Percentiles rank a stretch among this genome's conserved stretches.
Evolutionary conservation across 2,329 filamentous ascomycete genomes (phyloP).

Genomic region (Fusarium miscanthi): DNA sequence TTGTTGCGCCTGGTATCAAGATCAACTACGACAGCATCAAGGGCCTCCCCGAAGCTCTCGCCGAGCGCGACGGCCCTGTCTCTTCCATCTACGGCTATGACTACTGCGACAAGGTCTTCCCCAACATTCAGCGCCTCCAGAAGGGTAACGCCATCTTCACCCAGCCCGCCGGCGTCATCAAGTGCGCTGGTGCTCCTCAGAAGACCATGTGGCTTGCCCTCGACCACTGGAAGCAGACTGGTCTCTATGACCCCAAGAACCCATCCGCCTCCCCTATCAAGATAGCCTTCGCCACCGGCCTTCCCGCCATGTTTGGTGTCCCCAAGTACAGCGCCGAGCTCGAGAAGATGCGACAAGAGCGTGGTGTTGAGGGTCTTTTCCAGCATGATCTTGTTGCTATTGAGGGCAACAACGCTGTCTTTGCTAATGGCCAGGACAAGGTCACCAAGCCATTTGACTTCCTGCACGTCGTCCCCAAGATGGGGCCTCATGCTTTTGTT

Average conservation of each 20-base stretch:
- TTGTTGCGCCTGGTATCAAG: slow-evolving; percentile 69
- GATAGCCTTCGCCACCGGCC: slow-evolving; percentile 66
- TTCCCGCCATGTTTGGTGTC: slow-evolving; percentile 69
- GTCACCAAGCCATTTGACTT: slow-evolving; percentile 64
- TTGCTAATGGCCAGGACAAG: slow-evolving; percentile 57
- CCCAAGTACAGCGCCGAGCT: slow-evolving; percentile 68
- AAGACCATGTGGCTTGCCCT: slow-evolving; percentile 72
- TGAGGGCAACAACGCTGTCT: slow-evolving; percentile 64
- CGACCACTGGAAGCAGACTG: slow-evolving; percentile 66
- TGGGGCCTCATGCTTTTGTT: slow-evolving; percentile 66
- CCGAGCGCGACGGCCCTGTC: slow-evolving; percentile 58
- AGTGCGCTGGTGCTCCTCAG: slow-evolving; percentile 71
- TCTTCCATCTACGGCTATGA: slow-evolving; percentile 70
- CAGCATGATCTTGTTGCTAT: slow-evolving; percentile 66
- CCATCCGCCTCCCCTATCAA: slow-evolving; percentile 57
- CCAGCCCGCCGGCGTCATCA: slow-evolving; percentile 67
- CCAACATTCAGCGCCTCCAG: slow-evolving; percentile 58
- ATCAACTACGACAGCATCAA: slow-evolving; percentile 63
- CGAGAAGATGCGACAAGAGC: slow-evolving; percentile 63
- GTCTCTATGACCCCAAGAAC: slow-evolving; percentile 59
- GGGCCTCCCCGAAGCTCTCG: slow-evolving; percentile 67
- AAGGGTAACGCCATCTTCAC: slow-evolving; percentile 68
- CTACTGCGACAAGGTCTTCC: slow-evolving; percentile 64
- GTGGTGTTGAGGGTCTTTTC: slow-evolving; percentile 68
- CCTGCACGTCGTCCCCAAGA: slow-evolving; percentile 68